These are phyloP conservation scores for Phlyctochytrium planicorne DNA, from an alignment of 192 early-diverging fungal species.

Conservation along the genomic window DNA sequence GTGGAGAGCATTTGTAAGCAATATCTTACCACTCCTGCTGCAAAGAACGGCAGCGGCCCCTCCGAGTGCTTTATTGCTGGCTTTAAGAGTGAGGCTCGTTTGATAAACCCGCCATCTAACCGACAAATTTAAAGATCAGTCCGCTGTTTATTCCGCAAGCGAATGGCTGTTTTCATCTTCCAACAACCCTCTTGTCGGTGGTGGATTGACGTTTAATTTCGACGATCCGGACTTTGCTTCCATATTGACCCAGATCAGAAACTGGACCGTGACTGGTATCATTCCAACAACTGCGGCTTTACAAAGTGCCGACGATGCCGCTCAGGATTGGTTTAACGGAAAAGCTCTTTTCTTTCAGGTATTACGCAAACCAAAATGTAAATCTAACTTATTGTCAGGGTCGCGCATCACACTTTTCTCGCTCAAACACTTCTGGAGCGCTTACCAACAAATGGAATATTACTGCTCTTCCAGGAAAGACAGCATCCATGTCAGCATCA, in stretches of 20 bases:
- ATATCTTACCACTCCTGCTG: background rate
- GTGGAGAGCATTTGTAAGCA: background rate
- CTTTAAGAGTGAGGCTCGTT: background rate
- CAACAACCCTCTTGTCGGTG: background rate
- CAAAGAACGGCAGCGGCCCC: background rate
- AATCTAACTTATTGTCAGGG: too few species aligned
- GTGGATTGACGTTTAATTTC: background rate
- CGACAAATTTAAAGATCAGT: background rate
- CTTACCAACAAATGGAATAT: background rate
- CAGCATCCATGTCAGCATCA: background rate
- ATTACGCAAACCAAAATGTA: too few species aligned
- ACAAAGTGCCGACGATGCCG: background rate
- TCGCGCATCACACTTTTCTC: background rate
- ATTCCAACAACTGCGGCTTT: background rate
- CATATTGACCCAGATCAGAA: background rate
- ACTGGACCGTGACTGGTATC: background rate
- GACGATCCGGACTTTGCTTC: slow-evolving; percentile 1
- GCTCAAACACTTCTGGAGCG: background rate
- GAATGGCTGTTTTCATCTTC: background rate
- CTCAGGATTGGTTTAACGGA: background rate
- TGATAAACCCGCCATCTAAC: background rate
- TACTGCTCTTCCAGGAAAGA: background rate
- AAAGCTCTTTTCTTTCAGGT: background rate
- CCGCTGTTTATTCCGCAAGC: background rate
- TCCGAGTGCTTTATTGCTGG: background rate